Base-by-base conservation (phyloP, 805 yeast species). In the Pichia occidentalis region DNA sequence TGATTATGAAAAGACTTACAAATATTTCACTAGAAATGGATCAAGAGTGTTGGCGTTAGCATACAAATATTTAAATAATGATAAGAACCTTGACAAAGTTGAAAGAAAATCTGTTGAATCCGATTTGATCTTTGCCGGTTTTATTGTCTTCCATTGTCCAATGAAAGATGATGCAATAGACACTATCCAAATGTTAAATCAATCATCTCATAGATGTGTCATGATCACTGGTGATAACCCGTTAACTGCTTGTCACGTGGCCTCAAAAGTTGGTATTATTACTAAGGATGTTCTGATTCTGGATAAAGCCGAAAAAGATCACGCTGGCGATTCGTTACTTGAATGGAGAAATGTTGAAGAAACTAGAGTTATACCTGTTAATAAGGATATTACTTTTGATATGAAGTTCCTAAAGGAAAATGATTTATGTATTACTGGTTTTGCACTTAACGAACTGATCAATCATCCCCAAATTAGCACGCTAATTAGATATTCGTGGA, bases 161-260 rank as follows among this genome's bases (percentile, higher is more conserved):
- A 75, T 92, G 72, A 92, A 92, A 61, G 72, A 70, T 25, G 98
- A 92, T 64, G 98, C 98, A 25, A 67, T 85, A 57, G 94, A 79
- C 49, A 82, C 95, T 28, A 79, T 92, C 49, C 70, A 76, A 54
- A 90, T 87, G 97, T 71, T 92, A 61, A 90, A 86, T 62, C 95
- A 86, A 56, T 87, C 97, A 1, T 77, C 90, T 38, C 98, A 92
- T 61, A 86, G 98, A 58, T 85, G 86, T 59, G 77, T 92, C 29
- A 92, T 92, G 98, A 92, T 92, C 51, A 92, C 98, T 34, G 98
- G 98, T 70, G 98, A 92, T 64, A 92, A 90, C 61, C 97, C 98
- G 27, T 74, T 92, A 56, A 92, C 98, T 49, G 98, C 98, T 23
- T 92, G 92, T 44, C 97, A 90, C 59, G 98, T 92, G 51, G 97